A percentile compares a stretch with the other conserved stretches of the same genome.
Evolutionary conservation across 805 yeast species (phyloP).

Genomic region (Lachancea meyersii): DNA sequence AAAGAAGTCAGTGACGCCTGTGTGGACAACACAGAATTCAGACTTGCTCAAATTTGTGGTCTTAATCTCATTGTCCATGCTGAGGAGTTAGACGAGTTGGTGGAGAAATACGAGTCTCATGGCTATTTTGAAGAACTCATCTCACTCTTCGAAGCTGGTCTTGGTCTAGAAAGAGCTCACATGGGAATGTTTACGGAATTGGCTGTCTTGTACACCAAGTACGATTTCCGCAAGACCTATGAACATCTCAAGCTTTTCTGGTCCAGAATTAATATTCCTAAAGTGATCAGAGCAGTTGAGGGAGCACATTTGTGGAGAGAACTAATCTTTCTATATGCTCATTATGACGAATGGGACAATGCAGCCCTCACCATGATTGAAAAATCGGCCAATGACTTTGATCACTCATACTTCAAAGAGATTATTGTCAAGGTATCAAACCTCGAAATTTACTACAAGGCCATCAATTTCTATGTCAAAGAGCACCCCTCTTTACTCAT

Average conservation of each 20-base stretch:
- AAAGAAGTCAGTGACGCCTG: slow-evolving; percentile 96
- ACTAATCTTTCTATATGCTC: slow-evolving; percentile 91
- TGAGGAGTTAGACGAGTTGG: slow-evolving; percentile 89
- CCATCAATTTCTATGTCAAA: slow-evolving; percentile 86
- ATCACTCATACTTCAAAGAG: slow-evolving; percentile 90
- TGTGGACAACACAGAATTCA: slow-evolving; percentile 88
- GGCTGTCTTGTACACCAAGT: slow-evolving; percentile 84
- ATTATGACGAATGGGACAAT: slow-evolving; percentile 98
- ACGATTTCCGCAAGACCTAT: slow-evolving; percentile 83
- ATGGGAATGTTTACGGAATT: slow-evolving; percentile 99
- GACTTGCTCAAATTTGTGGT: slow-evolving; percentile 98
- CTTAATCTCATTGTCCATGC: slow-evolving; percentile 95
- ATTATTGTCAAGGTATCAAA: slow-evolving; percentile 91
- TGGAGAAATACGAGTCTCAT: slow-evolving; percentile 74
- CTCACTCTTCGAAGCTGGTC: slow-evolving; percentile 89
- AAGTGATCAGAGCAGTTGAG: slow-evolving; percentile 90
- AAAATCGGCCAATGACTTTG: slow-evolving; percentile 86
- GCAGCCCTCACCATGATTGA: slow-evolving; percentile 97
- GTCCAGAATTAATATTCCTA: slow-evolving; percentile 97
- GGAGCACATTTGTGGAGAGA: slow-evolving; percentile 94
- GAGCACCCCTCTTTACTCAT: slow-evolving; percentile 88
- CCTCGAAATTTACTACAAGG: slow-evolving; percentile 94
- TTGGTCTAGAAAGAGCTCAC: slow-evolving; percentile 96
- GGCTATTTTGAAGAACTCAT: slow-evolving; percentile 92
- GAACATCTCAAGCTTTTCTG: slow-evolving; percentile 96